Conservation (phyloP, 2,329 filamentous ascomycete species). For the Aspergillus felis region DNA sequence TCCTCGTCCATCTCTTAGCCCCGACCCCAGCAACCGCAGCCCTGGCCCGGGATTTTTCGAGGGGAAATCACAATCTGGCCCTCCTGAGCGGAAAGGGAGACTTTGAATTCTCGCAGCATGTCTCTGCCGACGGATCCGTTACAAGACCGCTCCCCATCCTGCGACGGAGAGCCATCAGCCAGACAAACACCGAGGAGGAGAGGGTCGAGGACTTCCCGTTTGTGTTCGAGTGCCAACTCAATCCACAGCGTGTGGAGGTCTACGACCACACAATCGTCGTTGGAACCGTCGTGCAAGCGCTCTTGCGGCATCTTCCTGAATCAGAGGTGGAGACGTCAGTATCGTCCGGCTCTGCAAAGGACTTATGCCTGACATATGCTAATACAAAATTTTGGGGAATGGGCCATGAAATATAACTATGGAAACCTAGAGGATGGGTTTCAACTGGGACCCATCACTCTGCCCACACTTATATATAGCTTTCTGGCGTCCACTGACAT, state of each 20-base stretch:
- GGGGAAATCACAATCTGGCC: slow-evolving; percentile 35
- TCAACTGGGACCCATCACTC: too few relatives aligned
- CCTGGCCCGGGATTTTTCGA: slow-evolving; percentile 39
- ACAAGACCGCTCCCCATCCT: slow-evolving; percentile 26
- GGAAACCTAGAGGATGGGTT: neutral
- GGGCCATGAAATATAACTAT: slow-evolving; percentile 28
- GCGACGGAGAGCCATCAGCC: slow-evolving; percentile 9
- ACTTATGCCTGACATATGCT: slow-evolving; percentile 40
- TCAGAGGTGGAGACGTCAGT: neutral
- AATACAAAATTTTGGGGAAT: slow-evolving; percentile 43
- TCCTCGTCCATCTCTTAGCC: slow-evolving; percentile 52
- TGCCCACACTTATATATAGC: neutral
- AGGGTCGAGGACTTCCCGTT: slow-evolving; percentile 33
- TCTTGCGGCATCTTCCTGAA: slow-evolving; percentile 12
- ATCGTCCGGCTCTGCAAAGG: slow-evolving; percentile 1
- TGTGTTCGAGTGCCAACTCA: slow-evolving; percentile 37
- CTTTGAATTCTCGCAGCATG: slow-evolving; percentile 25
- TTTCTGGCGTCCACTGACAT: neutral
- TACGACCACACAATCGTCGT: slow-evolving; percentile 41
- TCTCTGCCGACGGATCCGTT: neutral
- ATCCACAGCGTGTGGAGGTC: slow-evolving; percentile 34
- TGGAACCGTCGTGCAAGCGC: slow-evolving; percentile 31
- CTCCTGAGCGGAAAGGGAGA: slow-evolving; percentile 23
- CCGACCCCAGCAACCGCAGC: slow-evolving; percentile 28
- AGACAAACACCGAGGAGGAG: neutral